Conservation (phyloP, 2,329 filamentous ascomycete genomes). For the Ascochyta pisi region DNA sequence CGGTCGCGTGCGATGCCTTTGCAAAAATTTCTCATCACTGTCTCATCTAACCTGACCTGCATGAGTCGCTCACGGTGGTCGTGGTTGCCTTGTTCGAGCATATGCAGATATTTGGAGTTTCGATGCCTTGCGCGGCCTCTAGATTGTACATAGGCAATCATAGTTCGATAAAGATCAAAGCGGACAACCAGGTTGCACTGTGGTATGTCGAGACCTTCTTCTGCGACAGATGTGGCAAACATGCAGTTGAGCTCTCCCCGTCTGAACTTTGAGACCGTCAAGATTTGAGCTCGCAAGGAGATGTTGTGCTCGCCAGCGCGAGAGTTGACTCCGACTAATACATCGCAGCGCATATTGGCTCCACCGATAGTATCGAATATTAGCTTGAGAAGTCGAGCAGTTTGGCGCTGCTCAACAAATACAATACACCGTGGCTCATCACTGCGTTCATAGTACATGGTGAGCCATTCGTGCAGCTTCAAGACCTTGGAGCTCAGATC, state of each 20-base stretch:
- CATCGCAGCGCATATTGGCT: constrained; percentile 64
- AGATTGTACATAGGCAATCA: constrained; percentile 96
- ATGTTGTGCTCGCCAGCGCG: constrained; percentile 65
- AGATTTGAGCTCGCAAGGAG: constrained; percentile 75
- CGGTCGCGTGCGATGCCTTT: constrained; percentile 75
- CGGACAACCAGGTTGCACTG: constrained; percentile 72
- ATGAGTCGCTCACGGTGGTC: constrained; percentile 64
- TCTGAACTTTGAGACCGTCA: constrained; percentile 71
- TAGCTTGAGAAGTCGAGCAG: constrained; percentile 74
- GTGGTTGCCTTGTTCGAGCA: constrained; percentile 76
- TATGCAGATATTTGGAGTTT: constrained; percentile 81
- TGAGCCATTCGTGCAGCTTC: constrained; percentile 66
- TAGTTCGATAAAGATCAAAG: constrained; percentile 86
- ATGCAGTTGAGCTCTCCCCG: constrained; percentile 66
- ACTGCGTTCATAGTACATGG: constrained; percentile 65
- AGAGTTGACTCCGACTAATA: constrained; percentile 68
- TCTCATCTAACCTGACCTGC: constrained; percentile 66
- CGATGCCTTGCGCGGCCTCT: constrained; percentile 81
- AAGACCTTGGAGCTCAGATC: constrained; percentile 77
- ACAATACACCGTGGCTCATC: constrained; percentile 77
- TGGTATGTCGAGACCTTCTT: constrained; percentile 71
- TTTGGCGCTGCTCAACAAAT: constrained; percentile 81
- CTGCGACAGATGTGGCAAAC: constrained; percentile 70
- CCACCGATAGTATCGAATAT: constrained; percentile 69
- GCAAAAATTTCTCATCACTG: constrained; percentile 77